phyloP scores from a whole-genome alignment of 805 yeast species.

The Vanderwaltozyma polyspora region DNA sequence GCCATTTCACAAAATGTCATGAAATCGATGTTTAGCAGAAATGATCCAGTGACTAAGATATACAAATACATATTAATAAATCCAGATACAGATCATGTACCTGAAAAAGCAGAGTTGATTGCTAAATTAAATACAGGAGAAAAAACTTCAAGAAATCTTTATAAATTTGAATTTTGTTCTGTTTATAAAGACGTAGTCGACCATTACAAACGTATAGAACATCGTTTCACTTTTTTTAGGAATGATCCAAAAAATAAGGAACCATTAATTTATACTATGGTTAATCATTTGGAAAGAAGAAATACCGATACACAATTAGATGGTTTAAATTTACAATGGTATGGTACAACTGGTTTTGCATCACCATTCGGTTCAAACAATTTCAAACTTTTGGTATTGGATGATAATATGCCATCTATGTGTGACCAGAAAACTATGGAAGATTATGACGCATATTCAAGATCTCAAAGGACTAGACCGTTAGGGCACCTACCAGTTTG shows the following conservation, averaged over 20 bases:
- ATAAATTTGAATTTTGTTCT: conserved; percentile 26
- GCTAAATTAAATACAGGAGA: conserved; percentile 3
- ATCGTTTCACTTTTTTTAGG: conserved; percentile 24
- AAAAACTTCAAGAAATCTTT: conserved; percentile 5
- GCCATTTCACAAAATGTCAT: conserved; percentile 20
- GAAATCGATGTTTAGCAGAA: conserved; percentile 22
- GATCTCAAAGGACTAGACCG: conserved; percentile 8
- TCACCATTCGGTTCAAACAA: conserved; percentile 27
- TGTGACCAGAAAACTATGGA: conserved; percentile 13
- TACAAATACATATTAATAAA: conserved; percentile 17
- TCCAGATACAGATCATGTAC: conserved; percentile 6
- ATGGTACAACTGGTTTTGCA: conserved; percentile 29
- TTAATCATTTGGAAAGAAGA: conserved; percentile 22
- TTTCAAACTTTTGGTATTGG: conserved; percentile 26
- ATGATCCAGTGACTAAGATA: conserved; percentile 22
- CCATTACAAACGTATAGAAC: conserved; percentile 19
- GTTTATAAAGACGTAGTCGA: conserved; percentile 18
- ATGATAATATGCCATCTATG: conserved; percentile 26
- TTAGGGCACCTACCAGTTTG: conserved; percentile 20
- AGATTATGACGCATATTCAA: conserved; percentile 7
- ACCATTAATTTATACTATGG: conserved; percentile 21
- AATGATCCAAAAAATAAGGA: conserved; percentile 9
- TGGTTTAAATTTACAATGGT: conserved; percentile 30
- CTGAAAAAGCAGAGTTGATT: conserved; percentile 7
- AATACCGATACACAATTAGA: conserved; percentile 25